Evolutionary conservation across 495 filamentous ascomycete species (phyloP).

Genomic region (Xylaria cubensis): DNA sequence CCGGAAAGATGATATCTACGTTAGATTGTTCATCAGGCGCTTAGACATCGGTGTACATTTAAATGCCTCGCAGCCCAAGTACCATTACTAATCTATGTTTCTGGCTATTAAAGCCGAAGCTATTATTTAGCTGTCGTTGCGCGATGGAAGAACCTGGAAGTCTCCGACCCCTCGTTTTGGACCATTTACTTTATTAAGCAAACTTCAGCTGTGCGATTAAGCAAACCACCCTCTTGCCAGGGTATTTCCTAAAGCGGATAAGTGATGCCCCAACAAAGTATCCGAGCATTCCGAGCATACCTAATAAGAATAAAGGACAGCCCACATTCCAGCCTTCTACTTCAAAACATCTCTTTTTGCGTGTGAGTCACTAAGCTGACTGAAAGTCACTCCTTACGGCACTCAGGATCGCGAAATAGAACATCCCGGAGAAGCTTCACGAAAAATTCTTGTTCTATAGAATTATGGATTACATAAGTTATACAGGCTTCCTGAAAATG

Average conservation of each 20-base stretch:
- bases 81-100: no score
- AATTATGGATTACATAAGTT: not conserved
- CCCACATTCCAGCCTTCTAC: not conserved
- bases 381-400: not conserved
- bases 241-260: not conserved
- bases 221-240: not conserved
- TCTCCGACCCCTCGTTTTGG: no score
- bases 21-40: no score
- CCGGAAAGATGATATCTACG: no score
- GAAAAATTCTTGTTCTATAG: slow-evolving; percentile 3
- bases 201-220: no score
- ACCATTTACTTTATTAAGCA: no score
- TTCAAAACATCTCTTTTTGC: not conserved
- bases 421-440: not conserved
- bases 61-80: no score
- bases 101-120: no score
- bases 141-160: no score
- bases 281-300: not conserved
- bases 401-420: not conserved
- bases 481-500: not conserved
- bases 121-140: no score
- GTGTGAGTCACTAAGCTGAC: not conserved
- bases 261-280: not conserved
- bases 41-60: no score
- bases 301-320: not conserved